Evolutionary conservation across 2,329 filamentous ascomycete species (phyloP).

Genomic region (Talaromyces marneffei): DNA sequence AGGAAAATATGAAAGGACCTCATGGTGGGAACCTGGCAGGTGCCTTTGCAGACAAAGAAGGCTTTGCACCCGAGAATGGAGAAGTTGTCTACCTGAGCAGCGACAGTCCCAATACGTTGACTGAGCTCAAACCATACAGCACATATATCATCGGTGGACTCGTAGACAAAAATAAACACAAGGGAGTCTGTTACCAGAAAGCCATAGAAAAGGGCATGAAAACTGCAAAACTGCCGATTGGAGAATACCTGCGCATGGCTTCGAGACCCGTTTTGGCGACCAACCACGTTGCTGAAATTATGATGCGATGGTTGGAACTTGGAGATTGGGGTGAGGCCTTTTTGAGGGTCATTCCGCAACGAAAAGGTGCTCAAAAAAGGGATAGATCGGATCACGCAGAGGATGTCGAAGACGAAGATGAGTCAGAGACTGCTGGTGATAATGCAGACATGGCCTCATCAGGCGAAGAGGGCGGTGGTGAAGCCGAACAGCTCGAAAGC

Average conservation of each 20-base stretch:
- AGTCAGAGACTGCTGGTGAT: neutral
- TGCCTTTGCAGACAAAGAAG: constrained; percentile 44
- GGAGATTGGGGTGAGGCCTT: constrained; percentile 92
- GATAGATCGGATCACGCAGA: neutral
- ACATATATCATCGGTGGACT: constrained; percentile 91
- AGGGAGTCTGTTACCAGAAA: constrained; percentile 83
- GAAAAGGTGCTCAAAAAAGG: constrained; percentile 67
- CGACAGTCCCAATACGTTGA: constrained; percentile 80
- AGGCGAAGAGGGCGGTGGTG: neutral
- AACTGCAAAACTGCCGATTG: constrained; percentile 88
- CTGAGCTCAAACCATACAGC: constrained; percentile 75
- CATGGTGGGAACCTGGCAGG: constrained; percentile 56
- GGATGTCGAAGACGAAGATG: neutral
- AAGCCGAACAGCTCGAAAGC: neutral
- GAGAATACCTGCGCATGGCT: constrained; percentile 89
- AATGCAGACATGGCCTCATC: neutral
- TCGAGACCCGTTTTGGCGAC: constrained; percentile 81
- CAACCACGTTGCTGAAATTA: constrained; percentile 95
- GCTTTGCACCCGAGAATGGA: constrained; percentile 37
- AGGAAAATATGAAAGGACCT: constrained; percentile 58
- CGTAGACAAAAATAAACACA: constrained; percentile 94
- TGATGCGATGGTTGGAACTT: constrained; percentile 84
- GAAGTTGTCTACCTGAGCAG: constrained; percentile 84
- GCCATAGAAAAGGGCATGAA: constrained; percentile 70
- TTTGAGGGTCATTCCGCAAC: constrained; percentile 76